Percentiles rank a stretch among this genome's conserved stretches.
phyloP scores from a whole-genome alignment of 257 asterid genomes.

The Anisodus tanguticus region DNA sequence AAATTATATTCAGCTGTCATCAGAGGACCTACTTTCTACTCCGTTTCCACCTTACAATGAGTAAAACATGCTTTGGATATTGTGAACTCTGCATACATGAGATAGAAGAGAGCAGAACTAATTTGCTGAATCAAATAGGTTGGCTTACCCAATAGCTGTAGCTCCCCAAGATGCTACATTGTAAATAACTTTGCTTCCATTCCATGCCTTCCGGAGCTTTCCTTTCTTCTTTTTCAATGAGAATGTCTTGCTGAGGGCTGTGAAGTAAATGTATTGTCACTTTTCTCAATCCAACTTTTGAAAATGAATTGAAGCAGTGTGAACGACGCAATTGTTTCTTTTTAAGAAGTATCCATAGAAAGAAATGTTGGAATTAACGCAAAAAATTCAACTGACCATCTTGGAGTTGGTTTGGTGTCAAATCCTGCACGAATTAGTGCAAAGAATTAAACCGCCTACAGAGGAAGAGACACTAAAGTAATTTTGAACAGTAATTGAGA shows the following conservation, averaged over 20 bases:
- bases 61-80: constrained; percentile 12
- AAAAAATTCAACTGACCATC: constrained; percentile 62
- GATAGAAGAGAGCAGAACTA: constrained; percentile 15
- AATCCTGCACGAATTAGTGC: constrained; percentile 62
- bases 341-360: neutral
- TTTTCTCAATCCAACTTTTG: constrained; percentile 20
- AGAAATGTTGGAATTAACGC: constrained; percentile 30
- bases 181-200: constrained; percentile 92
- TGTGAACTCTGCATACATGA: neutral
- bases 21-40: constrained; percentile 8
- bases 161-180: constrained; percentile 99
- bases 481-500: neutral
- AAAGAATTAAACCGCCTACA: constrained; percentile 33
- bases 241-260: constrained; percentile 97
- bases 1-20: neutral
- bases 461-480: constrained; percentile 18
- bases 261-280: constrained; percentile 41
- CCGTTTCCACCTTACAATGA: constrained; percentile 17
- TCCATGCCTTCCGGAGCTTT: constrained; percentile 95
- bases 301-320: constrained; percentile 9
- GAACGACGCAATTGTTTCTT: neutral
- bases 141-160: constrained; percentile 92
- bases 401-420: constrained; percentile 95
- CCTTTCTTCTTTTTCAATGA: constrained; percentile 83
- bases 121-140: constrained; percentile 30